Evolutionary conservation across 306 rosid species (phyloP), one percentile per base, ranked within the genome.

Genomic region (Vigna unguiculata): DNA sequence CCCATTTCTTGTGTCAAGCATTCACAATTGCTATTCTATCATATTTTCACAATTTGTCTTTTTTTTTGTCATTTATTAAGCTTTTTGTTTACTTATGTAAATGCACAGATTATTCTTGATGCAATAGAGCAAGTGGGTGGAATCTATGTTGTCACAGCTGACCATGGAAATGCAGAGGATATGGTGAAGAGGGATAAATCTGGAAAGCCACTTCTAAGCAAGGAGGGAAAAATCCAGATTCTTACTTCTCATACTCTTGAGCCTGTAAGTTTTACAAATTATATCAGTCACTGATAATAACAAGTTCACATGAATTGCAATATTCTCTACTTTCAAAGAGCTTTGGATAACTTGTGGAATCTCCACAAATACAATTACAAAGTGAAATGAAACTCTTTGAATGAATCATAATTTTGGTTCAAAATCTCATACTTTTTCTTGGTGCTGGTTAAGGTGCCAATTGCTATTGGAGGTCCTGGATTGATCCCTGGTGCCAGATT

Each of bases 401-500:
- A 69, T 36, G 21, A 72, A 72, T 53, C 41, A 5, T 14, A 57
- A n/a, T 10, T 45, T 57, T 55, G 36, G 75, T 57, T 74, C 57
- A 49, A 51, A 81, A 46, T 5, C 30, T 60, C 19, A 2, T 36
- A 19, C 20, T 20, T 76, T 54, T 75, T 38, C 15, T 1, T 78
- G 53, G 10, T 78, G 48, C 9, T 84, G 72, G 25, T 71, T 57
- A 25, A 96, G 99, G 99, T 96, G 64, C 98, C 98, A 8, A 58
- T 96, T 83, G 99, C 99, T 9, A 96, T 96, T 46, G 99, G 98
- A 79, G 99, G 99, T 7, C 97, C 98, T 8, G 99, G 99, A 62
- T 87, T 96, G 53, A 32, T 86, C 14, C 76, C 91, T n/a, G 94
- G 96, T 6, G 93, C 86, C 21, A 69, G 79, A 57, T 96, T 93